Evolutionary conservation across 768 basidiomycete genomes (phyloP), one percentile per base, ranked within the genome.

Genomic region (Paxillus involutus): DNA sequence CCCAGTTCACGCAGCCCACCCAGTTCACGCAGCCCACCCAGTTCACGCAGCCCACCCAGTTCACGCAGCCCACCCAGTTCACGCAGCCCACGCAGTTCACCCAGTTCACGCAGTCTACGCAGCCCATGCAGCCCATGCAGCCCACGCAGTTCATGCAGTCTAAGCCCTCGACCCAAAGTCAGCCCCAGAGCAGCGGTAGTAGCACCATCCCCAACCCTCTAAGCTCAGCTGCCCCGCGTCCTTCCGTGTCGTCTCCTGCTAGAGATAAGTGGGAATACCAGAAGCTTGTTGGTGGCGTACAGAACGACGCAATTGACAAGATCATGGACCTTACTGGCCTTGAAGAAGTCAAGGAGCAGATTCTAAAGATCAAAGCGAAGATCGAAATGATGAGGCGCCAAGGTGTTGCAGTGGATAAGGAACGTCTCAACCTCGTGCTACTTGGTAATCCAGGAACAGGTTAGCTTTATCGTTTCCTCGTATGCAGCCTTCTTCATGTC

Each of bases 401-500:
- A 64, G 71, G 71, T 29, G 67, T 74, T 0, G 70, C 82, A 0
- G 42, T 83, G 4, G 72, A 77, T 36, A 73, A 75, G 16, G 84
- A 88, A 53, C 71, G 86, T 1, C 82, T 85, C 61, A 86, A 88
- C 60, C 74, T 80, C 12, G 77, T 75, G 11, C 69, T 88, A 14
- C 77, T 86, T 0, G 87, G 86, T 6, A 88, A 88, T 62, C 87
- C 87, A 6, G 86, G 86, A 7, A 89, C 87, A 63, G 86, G 85
- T 85, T 52, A 44, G 72, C 55, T 42, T 13, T 14, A 44, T 51
- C n/a, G 53, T 47, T 9, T 41, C 6, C 10, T 40, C 29, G 1
- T 24, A n/a, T 19, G 42, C 26, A 19, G 12, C 12, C 41, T 21
- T 14, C 16, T 21, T 36, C 56, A 49, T 13, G n/a, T 37, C 17